Percentiles rank a stretch among this genome's conserved stretches.
Evolutionary conservation across 768 basidiomycete genomes (phyloP).

Genomic region (Neoboletus brunneissimus): DNA sequence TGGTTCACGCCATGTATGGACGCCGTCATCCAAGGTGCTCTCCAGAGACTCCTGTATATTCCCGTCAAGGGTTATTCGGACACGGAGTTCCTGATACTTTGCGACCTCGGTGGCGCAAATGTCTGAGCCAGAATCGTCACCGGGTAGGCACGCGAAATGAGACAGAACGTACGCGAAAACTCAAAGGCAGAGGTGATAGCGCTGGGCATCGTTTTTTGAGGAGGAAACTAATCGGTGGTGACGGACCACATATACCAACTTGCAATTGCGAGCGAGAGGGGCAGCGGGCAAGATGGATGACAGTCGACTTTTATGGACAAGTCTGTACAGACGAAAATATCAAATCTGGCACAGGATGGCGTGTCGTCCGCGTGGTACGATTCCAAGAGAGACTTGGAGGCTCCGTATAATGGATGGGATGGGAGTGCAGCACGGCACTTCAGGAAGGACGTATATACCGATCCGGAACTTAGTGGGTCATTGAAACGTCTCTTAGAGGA

Average conservation of each 20-base stretch:
- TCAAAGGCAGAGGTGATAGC: slow-evolving; percentile 17
- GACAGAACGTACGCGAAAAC: slow-evolving; percentile 25
- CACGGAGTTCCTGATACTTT: slow-evolving; percentile 25
- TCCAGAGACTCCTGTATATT: slow-evolving; percentile 30
- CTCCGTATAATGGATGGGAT: slow-evolving; percentile 21
- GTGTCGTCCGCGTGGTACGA: slow-evolving; percentile 30
- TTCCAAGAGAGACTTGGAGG: slow-evolving; percentile 11
- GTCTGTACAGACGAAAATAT: slow-evolving; percentile 22
- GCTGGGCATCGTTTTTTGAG: slow-evolving; percentile 17
- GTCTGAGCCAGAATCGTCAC: slow-evolving; percentile 11
- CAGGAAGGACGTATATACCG: slow-evolving; percentile 27
- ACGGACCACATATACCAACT: slow-evolving; percentile 23
- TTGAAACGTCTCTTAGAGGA: slow-evolving; percentile 24
- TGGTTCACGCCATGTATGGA: slow-evolving; percentile 30
- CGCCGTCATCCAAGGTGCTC: slow-evolving; percentile 23
- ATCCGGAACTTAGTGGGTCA: slow-evolving; percentile 31
- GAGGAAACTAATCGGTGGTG: slow-evolving; percentile 8
- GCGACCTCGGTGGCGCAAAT: slow-evolving; percentile 22
- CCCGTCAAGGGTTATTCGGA: slow-evolving; percentile 28
- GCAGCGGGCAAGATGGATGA: slow-evolving; percentile 32
- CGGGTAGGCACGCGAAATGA: neutral
- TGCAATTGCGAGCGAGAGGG: slow-evolving; percentile 28
- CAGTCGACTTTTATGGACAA: slow-evolving; percentile 25
- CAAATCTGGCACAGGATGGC: slow-evolving; percentile 34
- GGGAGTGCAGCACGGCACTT: slow-evolving; percentile 14